A percentile compares a stretch with the other conserved stretches of the same genome.
Evolutionary conservation across 1,284 basidiomycete species (phyloP).

Genomic region (Ustilago shanxiensis): DNA sequence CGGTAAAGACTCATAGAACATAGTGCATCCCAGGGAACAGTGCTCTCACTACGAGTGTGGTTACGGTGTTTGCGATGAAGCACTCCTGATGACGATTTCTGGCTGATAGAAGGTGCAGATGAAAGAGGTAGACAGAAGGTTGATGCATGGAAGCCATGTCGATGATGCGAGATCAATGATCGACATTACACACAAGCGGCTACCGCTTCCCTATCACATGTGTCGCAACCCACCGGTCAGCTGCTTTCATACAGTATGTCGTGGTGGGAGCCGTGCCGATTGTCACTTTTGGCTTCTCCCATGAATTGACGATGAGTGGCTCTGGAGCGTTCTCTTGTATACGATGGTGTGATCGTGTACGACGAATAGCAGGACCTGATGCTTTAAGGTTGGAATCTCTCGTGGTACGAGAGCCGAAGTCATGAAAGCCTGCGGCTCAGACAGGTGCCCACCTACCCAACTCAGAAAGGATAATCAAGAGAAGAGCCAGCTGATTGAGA

Average conservation of each 20-base stretch:
- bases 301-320: no score
- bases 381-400: neutral
- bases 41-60: neutral
- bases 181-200: constrained; percentile 11
- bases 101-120: neutral
- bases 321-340: no score
- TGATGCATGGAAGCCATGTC: constrained; percentile 2
- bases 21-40: no score
- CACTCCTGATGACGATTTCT: neutral
- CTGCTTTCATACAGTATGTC: neutral
- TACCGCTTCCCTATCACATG: constrained; percentile 5
- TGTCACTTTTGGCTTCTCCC: neutral
- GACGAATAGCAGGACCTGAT: neutral
- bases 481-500: neutral
- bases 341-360: neutral
- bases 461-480: no score
- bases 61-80: neutral
- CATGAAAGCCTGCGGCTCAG: constrained; percentile 2
- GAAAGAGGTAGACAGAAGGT: no score
- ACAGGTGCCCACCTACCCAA: neutral
- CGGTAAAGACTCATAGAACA: no score
- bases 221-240: neutral
- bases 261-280: neutral
- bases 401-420: constrained; percentile 2
- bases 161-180: constrained; percentile 11